Percentiles rank a stretch among this genome's conserved stretches.
Evolutionary conservation across 306 rosid genomes (phyloP).

Genomic region (Mimosa pudica): DNA sequence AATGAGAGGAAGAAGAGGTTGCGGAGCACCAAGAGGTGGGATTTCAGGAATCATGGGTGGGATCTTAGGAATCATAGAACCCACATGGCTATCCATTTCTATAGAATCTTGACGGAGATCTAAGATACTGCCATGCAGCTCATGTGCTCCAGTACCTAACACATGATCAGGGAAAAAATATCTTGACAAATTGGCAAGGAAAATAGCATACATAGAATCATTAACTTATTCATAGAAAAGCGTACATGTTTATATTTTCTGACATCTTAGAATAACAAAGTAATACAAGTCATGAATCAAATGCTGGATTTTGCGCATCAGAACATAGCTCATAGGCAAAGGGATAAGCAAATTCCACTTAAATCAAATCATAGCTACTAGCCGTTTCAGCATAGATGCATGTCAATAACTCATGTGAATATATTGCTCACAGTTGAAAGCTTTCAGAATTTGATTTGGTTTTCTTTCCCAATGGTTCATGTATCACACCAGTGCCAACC

Average conservation of each 20-base stretch:
- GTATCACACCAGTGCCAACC: constrained; percentile 21
- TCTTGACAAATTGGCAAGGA: constrained; percentile 8
- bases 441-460: constrained; percentile 6
- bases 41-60: constrained; percentile 65
- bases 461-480: constrained; percentile 5
- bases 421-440: constrained; percentile 7
- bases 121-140: constrained; percentile 43
- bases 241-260: constrained; percentile 6
- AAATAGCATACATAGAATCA: background rate
- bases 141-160: constrained; percentile 55
- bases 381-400: constrained; percentile 13
- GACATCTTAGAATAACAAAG: background rate
- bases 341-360: background rate
- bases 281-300: constrained; percentile 19
- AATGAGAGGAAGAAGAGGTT: constrained; percentile 86
- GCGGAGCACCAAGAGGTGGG: constrained; percentile 72
- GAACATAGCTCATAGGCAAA: constrained; percentile 14
- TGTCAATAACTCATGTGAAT: constrained; percentile 4
- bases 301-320: background rate
- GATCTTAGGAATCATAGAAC: constrained; percentile 55
- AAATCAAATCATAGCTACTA: background rate
- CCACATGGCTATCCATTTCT: constrained; percentile 42
- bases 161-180: constrained; percentile 20
- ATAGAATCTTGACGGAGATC: constrained; percentile 39
- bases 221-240: background rate